These are phyloP conservation scores for Cercospora canescens DNA, from an alignment of 2,329 filamentous ascomycete genomes.

Conservation along the genomic window DNA sequence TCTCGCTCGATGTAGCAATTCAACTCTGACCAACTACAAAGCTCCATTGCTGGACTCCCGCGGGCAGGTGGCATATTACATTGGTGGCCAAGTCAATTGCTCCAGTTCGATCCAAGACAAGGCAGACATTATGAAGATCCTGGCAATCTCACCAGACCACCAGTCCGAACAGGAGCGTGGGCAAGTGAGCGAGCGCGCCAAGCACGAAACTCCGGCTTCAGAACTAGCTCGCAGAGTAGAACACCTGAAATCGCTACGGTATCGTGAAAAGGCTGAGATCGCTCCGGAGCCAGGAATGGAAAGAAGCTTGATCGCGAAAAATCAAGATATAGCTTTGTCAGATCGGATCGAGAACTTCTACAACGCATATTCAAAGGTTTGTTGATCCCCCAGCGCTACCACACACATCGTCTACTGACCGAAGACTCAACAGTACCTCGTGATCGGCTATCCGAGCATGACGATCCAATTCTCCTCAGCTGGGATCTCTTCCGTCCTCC, in stretches of 20 bases:
- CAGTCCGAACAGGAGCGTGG: neutral
- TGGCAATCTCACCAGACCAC: conserved; percentile 32
- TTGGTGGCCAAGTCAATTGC: conserved; percentile 60
- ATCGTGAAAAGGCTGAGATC: conserved; percentile 2
- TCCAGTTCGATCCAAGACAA: conserved; percentile 54
- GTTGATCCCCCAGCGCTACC: neutral
- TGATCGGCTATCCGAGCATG: conserved; percentile 41
- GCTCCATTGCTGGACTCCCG: conserved; percentile 50
- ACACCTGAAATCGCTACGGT: neutral
- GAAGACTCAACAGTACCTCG: conserved; percentile 37
- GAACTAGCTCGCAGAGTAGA: neutral
- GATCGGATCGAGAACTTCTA: conserved; percentile 45
- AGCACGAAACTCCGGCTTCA: neutral
- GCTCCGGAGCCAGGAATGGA: conserved; percentile 42
- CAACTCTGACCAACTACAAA: conserved; percentile 33
- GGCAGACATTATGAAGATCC: conserved; percentile 53
- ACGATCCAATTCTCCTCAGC: conserved; percentile 51
- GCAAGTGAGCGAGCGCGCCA: neutral
- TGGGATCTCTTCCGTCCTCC: neutral
- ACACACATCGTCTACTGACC: neutral
- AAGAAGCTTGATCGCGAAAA: conserved; percentile 18
- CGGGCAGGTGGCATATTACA: conserved; percentile 53
- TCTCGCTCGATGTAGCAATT: neutral
- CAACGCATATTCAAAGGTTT: conserved; percentile 47
- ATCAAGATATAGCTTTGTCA: conserved; percentile 37